Base-by-base conservation (phyloP, 2,329 filamentous ascomycete genomes). In the Alternaria alternata region DNA sequence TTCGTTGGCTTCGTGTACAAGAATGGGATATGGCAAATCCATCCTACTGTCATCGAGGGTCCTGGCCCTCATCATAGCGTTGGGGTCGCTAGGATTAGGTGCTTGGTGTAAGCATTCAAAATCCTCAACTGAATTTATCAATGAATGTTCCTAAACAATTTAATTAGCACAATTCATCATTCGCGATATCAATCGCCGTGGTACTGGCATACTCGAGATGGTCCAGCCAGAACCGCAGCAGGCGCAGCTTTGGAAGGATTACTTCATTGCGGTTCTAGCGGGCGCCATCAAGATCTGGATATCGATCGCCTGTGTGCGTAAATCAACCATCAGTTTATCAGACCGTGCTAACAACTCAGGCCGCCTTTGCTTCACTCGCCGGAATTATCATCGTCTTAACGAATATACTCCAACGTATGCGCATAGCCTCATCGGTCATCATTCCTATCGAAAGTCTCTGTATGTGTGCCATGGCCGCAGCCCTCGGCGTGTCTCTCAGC, bases 291-390 rank as follows among this genome's bases (percentile, higher is more conserved):
- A 62, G 14, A 65, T 73, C 20, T 75, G 68, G 68, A 59, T 73
- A 36, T 65, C 72, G 8, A 69, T 75, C 30, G 69, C 59, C 38
- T 58, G 61, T 11, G 73, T 75, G 68, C 24, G 70, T 70, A 3
- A 4, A 28, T 12, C n/a, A 5, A 4, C 7, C 14, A 41, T 59
- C 18, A 7, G 4, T 20, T 20, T 11, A 36, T 20, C 41, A 12
- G 2, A 30, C 7, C 14, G 14, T 43, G 39, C 39, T 46, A 20
- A 67, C 66, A 51, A 69, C 30, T 46, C 26, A 75, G 73, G 64
- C 62, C 38, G 65, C 55, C 11, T 67, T 75, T 42, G 61, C 61
- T 20, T 67, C 69, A 36, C 44, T 75, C 4, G 59, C 57, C 5
- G 53, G 54, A 11, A 44, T 67, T 26, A 49, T 69, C 4, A 57